A percentile compares a stretch with the other conserved stretches of the same genome.
phyloP scores from a whole-genome alignment of 192 early-diverging fungal species.

The Mortierella alpina region DNA sequence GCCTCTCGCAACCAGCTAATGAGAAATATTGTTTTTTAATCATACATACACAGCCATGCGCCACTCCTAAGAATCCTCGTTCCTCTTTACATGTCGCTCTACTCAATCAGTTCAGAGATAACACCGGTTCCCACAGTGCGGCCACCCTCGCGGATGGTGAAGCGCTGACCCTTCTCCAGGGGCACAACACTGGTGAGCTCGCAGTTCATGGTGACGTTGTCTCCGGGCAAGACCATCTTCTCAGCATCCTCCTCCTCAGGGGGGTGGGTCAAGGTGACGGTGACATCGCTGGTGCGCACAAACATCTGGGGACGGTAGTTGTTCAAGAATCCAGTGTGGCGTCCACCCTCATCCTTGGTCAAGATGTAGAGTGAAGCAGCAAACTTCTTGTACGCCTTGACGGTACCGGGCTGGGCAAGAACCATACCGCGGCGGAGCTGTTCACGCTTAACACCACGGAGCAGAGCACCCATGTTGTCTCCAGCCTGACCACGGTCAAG shows the following conservation, averaged over 20 bases:
- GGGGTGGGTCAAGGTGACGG: slow-evolving; percentile 83
- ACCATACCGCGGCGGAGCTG: slow-evolving; percentile 96
- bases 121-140: slow-evolving; percentile 97
- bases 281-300: slow-evolving; percentile 95
- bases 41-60: neutral
- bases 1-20: too few species aligned
- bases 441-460: slow-evolving; percentile 98
- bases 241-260: slow-evolving; percentile 85
- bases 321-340: slow-evolving; percentile 96
- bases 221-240: slow-evolving; percentile 98
- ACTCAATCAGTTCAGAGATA: slow-evolving; percentile 80
- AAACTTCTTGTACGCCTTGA: slow-evolving; percentile 97
- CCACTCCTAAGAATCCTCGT: neutral
- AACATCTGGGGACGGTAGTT: slow-evolving; percentile 98
- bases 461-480: slow-evolving; percentile 97
- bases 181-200: slow-evolving; percentile 87
- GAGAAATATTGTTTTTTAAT: neutral
- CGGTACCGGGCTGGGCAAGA: slow-evolving; percentile 88
- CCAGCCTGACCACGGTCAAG: slow-evolving; percentile 96
- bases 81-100: slow-evolving; percentile 26
- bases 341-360: slow-evolving; percentile 98
- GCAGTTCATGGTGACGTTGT: slow-evolving; percentile 91
- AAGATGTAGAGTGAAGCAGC: slow-evolving; percentile 92
- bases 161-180: slow-evolving; percentile 93
- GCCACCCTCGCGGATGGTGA: slow-evolving; percentile 98